Evolutionary conservation across 1,284 basidiomycete species (phyloP), one percentile per base, ranked within the genome.

Genomic region (Fomitopsis palustris): DNA sequence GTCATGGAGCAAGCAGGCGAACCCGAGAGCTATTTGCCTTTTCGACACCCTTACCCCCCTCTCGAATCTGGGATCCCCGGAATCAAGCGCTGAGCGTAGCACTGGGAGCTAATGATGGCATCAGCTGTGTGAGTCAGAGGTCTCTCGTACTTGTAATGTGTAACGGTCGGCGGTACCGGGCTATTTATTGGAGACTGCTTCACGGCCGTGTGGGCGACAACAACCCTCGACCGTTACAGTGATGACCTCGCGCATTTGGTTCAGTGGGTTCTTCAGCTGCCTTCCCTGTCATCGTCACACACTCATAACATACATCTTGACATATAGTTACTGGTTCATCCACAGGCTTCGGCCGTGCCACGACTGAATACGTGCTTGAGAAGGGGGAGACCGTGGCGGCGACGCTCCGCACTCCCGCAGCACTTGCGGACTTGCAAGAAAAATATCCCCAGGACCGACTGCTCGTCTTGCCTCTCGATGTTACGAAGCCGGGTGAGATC

Each of bases 391-490:
- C 67, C 47, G 73, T 65, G 7, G 66, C 71, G 29, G 71, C 73
- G 7, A 74, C 72, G 0, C 65, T 72, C 4, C 69, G 74, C 14
- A 69, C 60, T 3, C 72, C 71, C 1, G 47, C 65, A 8, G 62
- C 61, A 0, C 67, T 72, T 4, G 56, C 57, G 10, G 61, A 62
- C 27, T 70, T 74, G 33, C 47, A 53, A n/a, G 47, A 59, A 8
- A 49, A 61, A 31, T 65, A 67, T 41, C 19, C 62, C 12, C 10
- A 54, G 1, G 52, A 58, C 25, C 59, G 67, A 19, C 72, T 81
- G 5, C 68, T 80, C 21, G 65, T 75, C 16, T 56, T 77, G 54
- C 65, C 70, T 49, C 58, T 80, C 23, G 79, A 81, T 61, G 76
- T 80, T 53, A 75, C 65, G 56, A 59, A 70, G 3, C 57, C 41